Base-by-base conservation (phyloP, 768 basidiomycete species). In the Naematelia encephala region DNA sequence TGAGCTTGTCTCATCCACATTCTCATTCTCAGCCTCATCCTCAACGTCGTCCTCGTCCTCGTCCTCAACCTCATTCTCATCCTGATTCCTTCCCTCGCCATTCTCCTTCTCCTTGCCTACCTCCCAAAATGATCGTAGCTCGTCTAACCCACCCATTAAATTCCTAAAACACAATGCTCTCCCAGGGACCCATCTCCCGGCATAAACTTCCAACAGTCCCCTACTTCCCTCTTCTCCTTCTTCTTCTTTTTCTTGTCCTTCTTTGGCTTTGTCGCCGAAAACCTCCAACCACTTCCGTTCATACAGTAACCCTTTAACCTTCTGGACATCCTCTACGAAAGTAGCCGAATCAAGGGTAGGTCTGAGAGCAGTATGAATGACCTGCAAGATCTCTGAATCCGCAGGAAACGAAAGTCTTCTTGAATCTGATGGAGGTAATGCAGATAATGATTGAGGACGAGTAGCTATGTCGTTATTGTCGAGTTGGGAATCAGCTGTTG, bases 141-240 rank as follows among this genome's bases (percentile, higher is more conserved):
- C 34, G 34, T 16, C 34, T 16, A 60, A 51, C 23, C 54, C 28
- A n/a, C 49, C 59, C 25, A 77, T 55, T 26, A 77, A 53, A 51
- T 77, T 72, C 47, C 76, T 56, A 47, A 72, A 77, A 28, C 72
- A 73, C 54, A 73, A 51, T 28, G 63, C 69, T 51, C 76, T 51
- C 55, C 69, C 69, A 10, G 76, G 76, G 3, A 77, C 76, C 76
- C 76, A 77, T 63, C 74, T 54, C 13, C 70, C 72, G 1, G 70
- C 68, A 68, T 77, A 77, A 13, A 63, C 61, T 29, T 72, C 69
- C 23, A 77, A 49, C 34, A 72, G 50, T 39, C 34, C 8, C 34
- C 16, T 39, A 16, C 34, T 8, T 39, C 34, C 34, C 16, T 39
- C 34, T 8, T 39, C 34, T 16, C 34, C 34, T 39, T 16, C 34